These are phyloP conservation scores for Rutstroemia sp. DNA, from an alignment of 2,329 filamentous ascomycete species.

Conservation along the genomic window DNA sequence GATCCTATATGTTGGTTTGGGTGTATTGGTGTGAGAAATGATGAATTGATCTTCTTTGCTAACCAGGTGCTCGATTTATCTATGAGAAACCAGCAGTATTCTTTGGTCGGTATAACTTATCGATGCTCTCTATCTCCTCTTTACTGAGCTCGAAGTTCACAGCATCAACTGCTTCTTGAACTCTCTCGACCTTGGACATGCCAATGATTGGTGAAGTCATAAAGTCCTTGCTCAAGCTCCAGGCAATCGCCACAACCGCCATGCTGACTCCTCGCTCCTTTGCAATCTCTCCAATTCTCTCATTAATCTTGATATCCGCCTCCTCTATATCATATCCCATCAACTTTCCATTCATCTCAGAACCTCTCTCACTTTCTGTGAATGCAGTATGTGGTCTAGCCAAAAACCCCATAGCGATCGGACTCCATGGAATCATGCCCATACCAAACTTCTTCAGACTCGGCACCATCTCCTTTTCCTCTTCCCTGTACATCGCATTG, in stretches of 20 bases:
- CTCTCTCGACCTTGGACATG: constrained; percentile 38
- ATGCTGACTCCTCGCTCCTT: constrained; percentile 49
- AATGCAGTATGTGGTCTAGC: constrained; percentile 14
- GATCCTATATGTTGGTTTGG: too few species aligned
- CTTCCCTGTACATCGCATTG: constrained; percentile 53
- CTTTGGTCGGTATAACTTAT: constrained; percentile 46
- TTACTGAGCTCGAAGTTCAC: constrained; percentile 36
- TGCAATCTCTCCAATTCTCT: constrained; percentile 33
- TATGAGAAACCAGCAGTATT: constrained; percentile 7
- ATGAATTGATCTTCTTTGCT: too few species aligned
- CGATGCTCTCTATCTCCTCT: constrained; percentile 47
- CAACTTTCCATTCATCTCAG: constrained; percentile 12
- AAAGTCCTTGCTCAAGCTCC: constrained; percentile 36
- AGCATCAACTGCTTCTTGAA: constrained; percentile 45
- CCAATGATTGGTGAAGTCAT: constrained; percentile 44
- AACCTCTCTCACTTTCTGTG: constrained; percentile 13
- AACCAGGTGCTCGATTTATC: neutral
- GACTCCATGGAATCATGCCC: constrained; percentile 34
- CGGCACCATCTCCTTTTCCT: constrained; percentile 35
- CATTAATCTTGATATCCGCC: constrained; percentile 22
- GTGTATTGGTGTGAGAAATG: too few species aligned
- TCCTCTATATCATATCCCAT: constrained; percentile 12
- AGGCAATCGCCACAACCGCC: constrained; percentile 52
- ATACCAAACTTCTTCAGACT: constrained; percentile 24
- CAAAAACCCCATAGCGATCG: constrained; percentile 28